Percentiles rank a stretch among this genome's conserved stretches.
Conservation (phyloP, 495 filamentous ascomycete genomes). For the Penicillium canariense region DNA sequence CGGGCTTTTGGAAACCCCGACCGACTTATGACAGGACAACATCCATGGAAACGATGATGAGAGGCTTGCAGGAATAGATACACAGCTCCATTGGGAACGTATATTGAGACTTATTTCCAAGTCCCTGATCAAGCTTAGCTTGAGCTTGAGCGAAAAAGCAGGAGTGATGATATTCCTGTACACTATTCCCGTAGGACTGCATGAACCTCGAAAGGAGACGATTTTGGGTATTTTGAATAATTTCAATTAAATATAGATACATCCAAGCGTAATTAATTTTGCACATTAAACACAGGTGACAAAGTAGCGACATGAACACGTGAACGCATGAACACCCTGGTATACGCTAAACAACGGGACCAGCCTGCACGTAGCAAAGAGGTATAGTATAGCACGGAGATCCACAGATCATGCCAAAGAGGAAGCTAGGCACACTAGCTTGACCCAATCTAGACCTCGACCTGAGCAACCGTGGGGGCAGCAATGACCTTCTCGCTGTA, state of each 20-base stretch:
- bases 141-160: too few species aligned
- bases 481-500: constrained; percentile 38
- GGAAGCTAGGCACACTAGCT: too few species aligned
- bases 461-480: constrained; percentile 31
- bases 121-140: too few species aligned
- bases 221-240: neutral
- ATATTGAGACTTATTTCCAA: too few species aligned
- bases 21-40: neutral
- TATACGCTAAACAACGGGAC: constrained; percentile 19
- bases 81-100: too few species aligned
- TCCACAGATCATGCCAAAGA: too few species aligned
- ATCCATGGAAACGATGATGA: too few species aligned
- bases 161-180: too few species aligned
- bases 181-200: neutral
- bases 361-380: constrained; percentile 8
- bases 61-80: too few species aligned
- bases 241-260: constrained; percentile 17
- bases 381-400: too few species aligned
- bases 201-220: neutral
- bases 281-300: constrained; percentile 9
- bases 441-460: constrained; percentile 35
- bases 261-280: too few species aligned
- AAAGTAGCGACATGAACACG: constrained; percentile 11
- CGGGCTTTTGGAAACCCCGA: neutral
- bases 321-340: constrained; percentile 17